Evolutionary conservation across 257 asterid species (phyloP).

Genomic region (Nemophila menziesii): DNA sequence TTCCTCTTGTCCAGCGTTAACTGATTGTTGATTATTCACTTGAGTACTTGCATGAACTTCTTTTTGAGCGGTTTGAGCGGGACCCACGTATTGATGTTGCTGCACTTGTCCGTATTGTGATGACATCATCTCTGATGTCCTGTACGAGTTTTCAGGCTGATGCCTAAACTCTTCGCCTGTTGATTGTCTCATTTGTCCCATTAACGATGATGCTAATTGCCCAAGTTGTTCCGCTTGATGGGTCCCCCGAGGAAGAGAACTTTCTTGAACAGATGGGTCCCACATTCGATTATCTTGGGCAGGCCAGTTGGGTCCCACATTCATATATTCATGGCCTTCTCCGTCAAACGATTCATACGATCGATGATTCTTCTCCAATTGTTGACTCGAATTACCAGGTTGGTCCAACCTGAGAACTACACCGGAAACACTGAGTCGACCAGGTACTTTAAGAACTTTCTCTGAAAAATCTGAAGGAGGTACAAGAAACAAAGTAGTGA

Average conservation of each 20-base stretch:
- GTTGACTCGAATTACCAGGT: slow-evolving; percentile 34
- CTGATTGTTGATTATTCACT: slow-evolving; percentile 34
- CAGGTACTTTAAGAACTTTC: slow-evolving; percentile 80
- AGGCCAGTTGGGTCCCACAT: slow-evolving; percentile 32
- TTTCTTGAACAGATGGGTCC: slow-evolving; percentile 31
- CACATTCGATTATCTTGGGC: slow-evolving; percentile 33
- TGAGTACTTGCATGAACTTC: slow-evolving; percentile 29
- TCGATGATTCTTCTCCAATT: slow-evolving; percentile 23
- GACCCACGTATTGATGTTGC: slow-evolving; percentile 19
- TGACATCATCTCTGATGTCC: slow-evolving; percentile 32
- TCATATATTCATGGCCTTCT: slow-evolving; percentile 27
- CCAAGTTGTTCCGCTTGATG: slow-evolving; percentile 63
- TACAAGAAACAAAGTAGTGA: slow-evolving; percentile 72
- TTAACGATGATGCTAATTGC: slow-evolving; percentile 59
- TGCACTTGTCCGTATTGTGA: slow-evolving; percentile 40
- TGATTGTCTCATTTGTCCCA: slow-evolving; percentile 61
- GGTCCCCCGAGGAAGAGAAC: slow-evolving; percentile 21
- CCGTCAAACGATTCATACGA: slow-evolving; percentile 22
- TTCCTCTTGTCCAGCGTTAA: slow-evolving; percentile 37
- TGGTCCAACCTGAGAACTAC: slow-evolving; percentile 61
- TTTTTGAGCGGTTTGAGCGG: slow-evolving; percentile 28
- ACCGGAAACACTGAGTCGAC: slow-evolving; percentile 80
- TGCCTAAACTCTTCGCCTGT: slow-evolving; percentile 1
- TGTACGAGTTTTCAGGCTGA: slow-evolving; percentile 10
- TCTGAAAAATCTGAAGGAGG: slow-evolving; percentile 96